Percentiles rank a stretch among this genome's conserved stretches.
phyloP scores from a whole-genome alignment of 805 yeast species.

The Schwanniomyces vanrijiae region DNA sequence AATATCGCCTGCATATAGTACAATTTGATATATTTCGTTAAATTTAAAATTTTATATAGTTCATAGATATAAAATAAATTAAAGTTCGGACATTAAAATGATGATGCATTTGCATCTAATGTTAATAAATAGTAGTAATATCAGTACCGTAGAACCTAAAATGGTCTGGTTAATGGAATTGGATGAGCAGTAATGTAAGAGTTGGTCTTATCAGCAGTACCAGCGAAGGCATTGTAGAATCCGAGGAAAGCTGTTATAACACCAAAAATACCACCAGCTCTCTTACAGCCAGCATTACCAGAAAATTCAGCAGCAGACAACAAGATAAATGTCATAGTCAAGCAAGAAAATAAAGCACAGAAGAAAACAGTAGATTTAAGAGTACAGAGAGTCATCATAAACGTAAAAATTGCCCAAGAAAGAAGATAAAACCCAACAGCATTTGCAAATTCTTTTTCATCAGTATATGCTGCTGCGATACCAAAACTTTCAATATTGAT shows the following conservation, averaged over 20 bases:
- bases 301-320: slow-evolving; percentile 36
- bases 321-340: slow-evolving; percentile 34
- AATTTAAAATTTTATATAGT: not conserved
- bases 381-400: slow-evolving; percentile 34
- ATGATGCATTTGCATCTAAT: not conserved
- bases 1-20: not conserved
- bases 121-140: not conserved
- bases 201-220: slow-evolving; percentile 34
- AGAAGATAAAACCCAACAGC: slow-evolving; percentile 38
- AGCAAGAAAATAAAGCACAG: slow-evolving; percentile 28
- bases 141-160: not conserved
- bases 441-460: slow-evolving; percentile 21
- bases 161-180: slow-evolving; percentile 22
- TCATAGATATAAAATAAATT: not conserved
- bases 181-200: slow-evolving; percentile 33
- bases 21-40: not conserved
- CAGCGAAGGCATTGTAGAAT: slow-evolving; percentile 42
- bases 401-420: slow-evolving; percentile 44
- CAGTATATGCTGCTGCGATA: slow-evolving; percentile 30
- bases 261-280: slow-evolving; percentile 45
- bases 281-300: slow-evolving; percentile 22
- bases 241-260: slow-evolving; percentile 40
- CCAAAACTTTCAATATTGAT: slow-evolving; percentile 31
- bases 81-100: not conserved
- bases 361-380: slow-evolving; percentile 40